These are phyloP conservation scores for Hypoxylon rickii DNA, from an alignment of 495 filamentous ascomycete species.

Conservation along the genomic window DNA sequence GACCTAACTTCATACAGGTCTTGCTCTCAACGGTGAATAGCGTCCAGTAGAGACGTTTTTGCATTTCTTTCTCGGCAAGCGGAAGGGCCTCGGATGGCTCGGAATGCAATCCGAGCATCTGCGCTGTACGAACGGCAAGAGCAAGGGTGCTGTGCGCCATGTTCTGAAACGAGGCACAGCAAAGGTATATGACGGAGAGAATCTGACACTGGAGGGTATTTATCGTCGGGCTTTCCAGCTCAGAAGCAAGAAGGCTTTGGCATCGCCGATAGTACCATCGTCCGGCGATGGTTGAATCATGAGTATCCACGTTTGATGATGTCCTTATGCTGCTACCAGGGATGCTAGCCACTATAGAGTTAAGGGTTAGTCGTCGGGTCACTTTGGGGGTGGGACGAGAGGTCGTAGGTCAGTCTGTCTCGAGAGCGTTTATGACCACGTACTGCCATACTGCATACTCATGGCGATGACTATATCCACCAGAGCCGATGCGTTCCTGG, in stretches of 20 bases:
- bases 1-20: conserved; percentile 53
- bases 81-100: conserved; percentile 45
- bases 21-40: conserved; percentile 52
- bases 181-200: conserved; percentile 51
- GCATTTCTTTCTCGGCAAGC: conserved; percentile 41
- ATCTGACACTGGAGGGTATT: conserved; percentile 57
- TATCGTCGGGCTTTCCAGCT: conserved; percentile 53
- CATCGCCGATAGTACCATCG: conserved; percentile 48
- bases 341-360: too few species aligned
- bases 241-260: conserved; percentile 46
- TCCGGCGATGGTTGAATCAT: conserved; percentile 50
- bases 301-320: conserved; percentile 23
- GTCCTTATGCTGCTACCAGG: too few species aligned
- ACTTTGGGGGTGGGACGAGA: too few species aligned
- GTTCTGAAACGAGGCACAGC: conserved; percentile 51
- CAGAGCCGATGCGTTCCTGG: conserved; percentile 52
- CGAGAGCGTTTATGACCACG: conserved; percentile 7
- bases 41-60: conserved; percentile 55
- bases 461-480: conserved; percentile 58
- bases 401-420: conserved; percentile 1
- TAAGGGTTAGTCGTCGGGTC: too few species aligned
- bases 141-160: conserved; percentile 47
- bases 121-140: conserved; percentile 48
- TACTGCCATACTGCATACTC: conserved; percentile 54
- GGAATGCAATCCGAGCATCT: conserved; percentile 53